Conservation (phyloP, 2,329 filamentous ascomycete genomes). For the Pestalotiopsis sp. region DNA sequence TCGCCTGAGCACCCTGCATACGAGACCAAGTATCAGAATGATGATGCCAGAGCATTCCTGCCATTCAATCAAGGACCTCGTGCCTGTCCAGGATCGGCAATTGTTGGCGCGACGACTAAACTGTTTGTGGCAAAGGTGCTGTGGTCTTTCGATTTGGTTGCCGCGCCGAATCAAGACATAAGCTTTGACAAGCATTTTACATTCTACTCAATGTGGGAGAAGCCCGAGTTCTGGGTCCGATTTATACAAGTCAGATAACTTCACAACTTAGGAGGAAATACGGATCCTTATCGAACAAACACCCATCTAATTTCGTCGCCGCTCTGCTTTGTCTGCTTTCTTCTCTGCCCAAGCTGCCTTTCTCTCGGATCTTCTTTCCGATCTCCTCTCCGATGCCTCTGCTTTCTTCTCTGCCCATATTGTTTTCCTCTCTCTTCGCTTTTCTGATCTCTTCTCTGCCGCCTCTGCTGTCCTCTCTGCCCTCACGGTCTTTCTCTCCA, state of each 20-base stretch:
- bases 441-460: no score
- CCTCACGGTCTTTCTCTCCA: no score
- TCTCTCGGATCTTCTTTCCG: no score
- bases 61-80: conserved; percentile 16
- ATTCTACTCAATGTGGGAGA: conserved; percentile 11
- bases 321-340: no score
- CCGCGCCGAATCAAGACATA: background rate
- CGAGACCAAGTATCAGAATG: conserved; percentile 9
- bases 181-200: conserved; percentile 14
- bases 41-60: conserved; percentile 9
- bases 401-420: no score
- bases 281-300: no score
- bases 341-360: no score
- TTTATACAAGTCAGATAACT: conserved; percentile 1
- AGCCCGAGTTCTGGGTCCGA: conserved; percentile 7
- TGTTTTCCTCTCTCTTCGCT: no score
- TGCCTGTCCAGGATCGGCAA: conserved; percentile 11
- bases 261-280: no score
- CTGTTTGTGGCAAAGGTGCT: conserved; percentile 11
- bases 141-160: conserved; percentile 10
- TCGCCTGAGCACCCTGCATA: conserved; percentile 2
- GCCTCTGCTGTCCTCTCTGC: no score
- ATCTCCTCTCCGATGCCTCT: no score
- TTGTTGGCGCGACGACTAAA: conserved; percentile 7
- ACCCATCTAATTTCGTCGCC: no score